phyloP scores from a whole-genome alignment of 441 rosid species.

The Erodium trifolium region DNA sequence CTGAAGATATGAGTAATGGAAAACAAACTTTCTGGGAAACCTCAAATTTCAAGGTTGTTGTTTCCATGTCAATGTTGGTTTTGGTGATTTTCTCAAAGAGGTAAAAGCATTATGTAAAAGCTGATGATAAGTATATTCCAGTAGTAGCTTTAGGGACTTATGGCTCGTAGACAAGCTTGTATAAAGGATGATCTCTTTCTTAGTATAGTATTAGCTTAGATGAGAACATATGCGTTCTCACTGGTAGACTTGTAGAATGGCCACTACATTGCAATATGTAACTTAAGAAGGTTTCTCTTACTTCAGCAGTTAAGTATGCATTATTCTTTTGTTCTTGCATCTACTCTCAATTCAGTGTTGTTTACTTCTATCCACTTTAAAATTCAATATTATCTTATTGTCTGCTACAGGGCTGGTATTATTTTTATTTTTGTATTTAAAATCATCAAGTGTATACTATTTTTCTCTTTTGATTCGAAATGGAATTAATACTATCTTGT shows the following conservation, averaged over 20 bases:
- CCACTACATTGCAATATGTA: background rate
- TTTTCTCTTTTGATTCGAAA: background rate
- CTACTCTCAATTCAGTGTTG: background rate
- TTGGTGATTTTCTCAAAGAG: constrained; percentile 57
- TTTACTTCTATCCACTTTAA: too few species aligned
- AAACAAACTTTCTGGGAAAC: constrained; percentile 81
- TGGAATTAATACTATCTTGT: background rate
- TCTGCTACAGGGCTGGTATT: too few species aligned
- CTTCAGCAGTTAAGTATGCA: background rate
- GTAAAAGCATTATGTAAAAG: background rate
- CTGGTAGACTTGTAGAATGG: background rate
- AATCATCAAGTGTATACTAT: too few species aligned
- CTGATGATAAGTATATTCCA: background rate
- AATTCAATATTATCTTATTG: too few species aligned
- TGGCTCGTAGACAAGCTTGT: too few species aligned
- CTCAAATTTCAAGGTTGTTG: constrained; percentile 68
- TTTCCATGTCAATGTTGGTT: constrained; percentile 82
- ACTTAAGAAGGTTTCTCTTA: background rate
- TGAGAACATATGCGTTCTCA: background rate
- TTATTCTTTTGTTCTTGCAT: background rate
- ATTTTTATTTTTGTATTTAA: too few species aligned
- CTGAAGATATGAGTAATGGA: constrained; percentile 18
- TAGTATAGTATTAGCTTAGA: background rate
- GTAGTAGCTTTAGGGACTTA: background rate
- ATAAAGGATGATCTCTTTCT: too few species aligned